phyloP scores from a whole-genome alignment of 2,329 filamentous ascomycete genomes.

The Pezicula radicicola region DNA sequence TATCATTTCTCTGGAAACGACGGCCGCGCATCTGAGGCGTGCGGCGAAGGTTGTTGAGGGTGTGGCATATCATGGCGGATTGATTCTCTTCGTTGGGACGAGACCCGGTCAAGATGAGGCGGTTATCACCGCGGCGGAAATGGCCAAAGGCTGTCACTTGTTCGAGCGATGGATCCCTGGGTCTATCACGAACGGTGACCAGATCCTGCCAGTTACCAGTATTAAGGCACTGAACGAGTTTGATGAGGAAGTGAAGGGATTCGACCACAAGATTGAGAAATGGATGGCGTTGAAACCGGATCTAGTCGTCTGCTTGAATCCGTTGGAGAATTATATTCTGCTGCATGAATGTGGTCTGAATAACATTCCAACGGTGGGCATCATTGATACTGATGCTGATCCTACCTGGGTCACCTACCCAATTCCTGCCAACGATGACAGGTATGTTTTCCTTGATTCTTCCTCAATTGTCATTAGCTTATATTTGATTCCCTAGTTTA shows the following conservation, averaged over 20 bases:
- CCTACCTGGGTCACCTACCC: conserved; percentile 94
- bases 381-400: conserved; percentile 91
- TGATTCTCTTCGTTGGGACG: conserved; percentile 90
- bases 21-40: conserved; percentile 83
- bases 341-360: conserved; percentile 87
- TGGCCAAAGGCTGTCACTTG: conserved; percentile 79
- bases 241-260: conserved; percentile 61
- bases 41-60: conserved; percentile 91
- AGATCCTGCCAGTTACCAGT: conserved; percentile 70
- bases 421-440: conserved; percentile 96
- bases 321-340: conserved; percentile 85
- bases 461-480: conserved; percentile 16
- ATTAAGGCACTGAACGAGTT: conserved; percentile 75
- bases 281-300: conserved; percentile 75
- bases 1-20: conserved; percentile 89
- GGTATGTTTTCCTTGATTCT: conserved; percentile 43
- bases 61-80: conserved; percentile 75
- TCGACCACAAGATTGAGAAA: conserved; percentile 60
- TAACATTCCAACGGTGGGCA: conserved; percentile 88
- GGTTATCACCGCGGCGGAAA: conserved; percentile 76
- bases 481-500: conserved; percentile 51
- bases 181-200: conserved; percentile 86
- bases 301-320: conserved; percentile 89
- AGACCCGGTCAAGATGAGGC: conserved; percentile 75
- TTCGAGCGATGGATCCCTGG: conserved; percentile 94